phyloP scores from a whole-genome alignment of 225 moss, liverwort and hornwort species.

The Thuidium tamariscinum region DNA sequence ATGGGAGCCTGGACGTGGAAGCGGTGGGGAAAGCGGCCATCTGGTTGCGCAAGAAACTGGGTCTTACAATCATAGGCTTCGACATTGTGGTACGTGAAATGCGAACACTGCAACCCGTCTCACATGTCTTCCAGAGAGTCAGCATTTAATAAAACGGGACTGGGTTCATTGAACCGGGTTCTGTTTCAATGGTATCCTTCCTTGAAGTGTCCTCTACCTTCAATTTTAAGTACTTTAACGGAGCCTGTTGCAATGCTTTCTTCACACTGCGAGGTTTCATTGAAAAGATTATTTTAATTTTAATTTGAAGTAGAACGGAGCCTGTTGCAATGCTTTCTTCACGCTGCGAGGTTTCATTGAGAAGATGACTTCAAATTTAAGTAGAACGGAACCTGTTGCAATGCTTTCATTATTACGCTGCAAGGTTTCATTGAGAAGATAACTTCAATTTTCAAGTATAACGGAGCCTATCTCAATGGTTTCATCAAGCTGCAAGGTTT shows the following conservation, averaged over 20 bases:
- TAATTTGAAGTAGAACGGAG: too few species aligned
- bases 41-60: conserved; percentile 58
- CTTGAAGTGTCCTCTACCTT: too few species aligned
- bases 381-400: too few species aligned
- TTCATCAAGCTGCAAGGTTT: not conserved
- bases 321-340: too few species aligned
- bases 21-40: conserved; percentile 59
- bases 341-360: too few species aligned
- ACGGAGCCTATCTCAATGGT: not conserved
- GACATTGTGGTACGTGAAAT: conserved; percentile 72
- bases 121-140: not conserved
- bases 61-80: conserved; percentile 82
- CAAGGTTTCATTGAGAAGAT: too few species aligned
- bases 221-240: too few species aligned
- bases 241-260: too few species aligned
- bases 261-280: too few species aligned
- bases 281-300: too few species aligned
- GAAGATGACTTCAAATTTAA: too few species aligned
- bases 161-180: not conserved
- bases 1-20: conserved; percentile 49
- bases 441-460: not conserved
- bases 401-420: too few species aligned
- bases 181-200: not conserved
- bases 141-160: not conserved
- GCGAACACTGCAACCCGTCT: not conserved